Percentiles rank a stretch among this genome's conserved stretches.
These are phyloP conservation scores for Suillus subaureus DNA, from an alignment of 768 basidiomycete genomes.

Conservation along the genomic window DNA sequence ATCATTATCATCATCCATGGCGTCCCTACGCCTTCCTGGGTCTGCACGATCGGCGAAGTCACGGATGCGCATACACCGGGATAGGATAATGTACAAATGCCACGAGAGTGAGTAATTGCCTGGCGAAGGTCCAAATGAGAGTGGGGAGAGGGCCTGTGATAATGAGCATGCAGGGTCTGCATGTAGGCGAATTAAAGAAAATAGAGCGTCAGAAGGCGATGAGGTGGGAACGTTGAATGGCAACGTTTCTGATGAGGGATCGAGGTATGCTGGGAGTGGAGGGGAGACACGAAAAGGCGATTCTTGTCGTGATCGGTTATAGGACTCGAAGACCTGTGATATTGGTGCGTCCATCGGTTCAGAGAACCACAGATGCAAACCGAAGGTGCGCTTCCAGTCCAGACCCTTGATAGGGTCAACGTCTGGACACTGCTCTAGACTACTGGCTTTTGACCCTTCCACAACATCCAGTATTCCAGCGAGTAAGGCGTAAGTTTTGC, in stretches of 20 bases:
- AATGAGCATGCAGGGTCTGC: conserved; percentile 71
- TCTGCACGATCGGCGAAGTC: conserved; percentile 86
- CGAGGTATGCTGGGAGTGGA: conserved; percentile 63
- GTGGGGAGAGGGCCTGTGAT: conserved; percentile 68
- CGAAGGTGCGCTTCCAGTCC: conserved; percentile 95
- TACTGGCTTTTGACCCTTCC: conserved; percentile 53
- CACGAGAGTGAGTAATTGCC: conserved; percentile 86
- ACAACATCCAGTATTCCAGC: conserved; percentile 72
- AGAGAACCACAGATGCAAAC: conserved; percentile 88
- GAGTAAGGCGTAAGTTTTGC: conserved; percentile 82
- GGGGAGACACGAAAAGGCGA: conserved; percentile 45
- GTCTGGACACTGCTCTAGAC: conserved; percentile 54
- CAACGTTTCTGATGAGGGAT: conserved; percentile 29
- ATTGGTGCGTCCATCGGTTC: conserved; percentile 71
- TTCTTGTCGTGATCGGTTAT: conserved; percentile 46
- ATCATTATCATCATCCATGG: conserved; percentile 41
- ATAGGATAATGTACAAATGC: conserved; percentile 90
- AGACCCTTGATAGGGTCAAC: conserved; percentile 68
- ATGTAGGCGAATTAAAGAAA: conserved; percentile 77
- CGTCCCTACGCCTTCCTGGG: conserved; percentile 36
- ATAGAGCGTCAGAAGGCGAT: conserved; percentile 72
- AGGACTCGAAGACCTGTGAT: conserved; percentile 66
- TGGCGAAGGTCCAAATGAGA: conserved; percentile 74
- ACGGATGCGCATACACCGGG: conserved; percentile 77
- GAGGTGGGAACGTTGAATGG: conserved; percentile 47